These are phyloP conservation scores for Penicillium egyptiacum DNA, from an alignment of 495 filamentous ascomycete species.

Conservation along the genomic window DNA sequence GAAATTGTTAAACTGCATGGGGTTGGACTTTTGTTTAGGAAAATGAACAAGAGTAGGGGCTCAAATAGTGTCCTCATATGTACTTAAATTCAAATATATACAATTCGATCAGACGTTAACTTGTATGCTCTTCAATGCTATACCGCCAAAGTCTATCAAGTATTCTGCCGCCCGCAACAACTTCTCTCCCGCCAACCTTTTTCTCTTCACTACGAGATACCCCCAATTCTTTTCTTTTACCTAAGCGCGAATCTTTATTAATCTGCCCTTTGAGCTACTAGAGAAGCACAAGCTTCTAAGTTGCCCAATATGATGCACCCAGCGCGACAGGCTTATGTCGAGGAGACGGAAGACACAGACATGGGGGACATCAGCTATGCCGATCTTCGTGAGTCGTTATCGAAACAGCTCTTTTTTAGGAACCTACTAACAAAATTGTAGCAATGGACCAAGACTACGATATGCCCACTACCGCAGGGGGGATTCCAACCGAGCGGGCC, in stretches of 20 bases:
- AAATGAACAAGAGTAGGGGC: not conserved
- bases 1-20: not conserved
- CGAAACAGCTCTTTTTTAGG: not conserved
- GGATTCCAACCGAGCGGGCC: conserved; percentile 82
- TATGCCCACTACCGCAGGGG: conserved; percentile 67
- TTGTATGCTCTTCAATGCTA: not conserved
- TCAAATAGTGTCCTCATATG: not conserved
- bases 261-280: not conserved
- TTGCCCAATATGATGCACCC: conserved; percentile 75
- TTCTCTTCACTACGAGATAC: not conserved
- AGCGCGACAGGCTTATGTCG: conserved; percentile 90
- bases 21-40: too few species aligned
- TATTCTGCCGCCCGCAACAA: conserved; percentile 29
- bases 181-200: conserved; percentile 12
- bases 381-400: conserved; percentile 66
- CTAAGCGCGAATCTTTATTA: conserved; percentile 7
- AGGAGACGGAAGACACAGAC: conserved; percentile 71
- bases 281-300: conserved; percentile 8
- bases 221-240: not conserved
- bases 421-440: conserved; percentile 29
- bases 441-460: conserved; percentile 86
- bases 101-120: too few species aligned
- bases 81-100: not conserved
- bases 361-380: conserved; percentile 77
- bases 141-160: conserved; percentile 18